Conservation (phyloP, 1,284 basidiomycete species). For the Chondrostereum purpureum region DNA sequence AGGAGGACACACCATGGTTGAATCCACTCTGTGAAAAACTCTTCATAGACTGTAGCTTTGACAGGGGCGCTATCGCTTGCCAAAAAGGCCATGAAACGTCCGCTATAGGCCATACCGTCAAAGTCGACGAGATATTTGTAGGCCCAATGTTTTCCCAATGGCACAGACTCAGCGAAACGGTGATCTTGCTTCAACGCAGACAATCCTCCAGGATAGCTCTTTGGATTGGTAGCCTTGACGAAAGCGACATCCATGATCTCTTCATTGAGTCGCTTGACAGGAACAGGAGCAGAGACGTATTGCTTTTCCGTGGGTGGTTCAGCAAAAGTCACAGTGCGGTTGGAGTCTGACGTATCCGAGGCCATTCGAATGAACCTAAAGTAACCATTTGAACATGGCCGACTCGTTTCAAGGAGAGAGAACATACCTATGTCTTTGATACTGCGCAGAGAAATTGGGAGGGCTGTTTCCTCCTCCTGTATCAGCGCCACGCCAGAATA, state of each 20-base stretch:
- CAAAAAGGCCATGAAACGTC: constrained; percentile 80
- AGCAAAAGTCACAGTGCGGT: constrained; percentile 71
- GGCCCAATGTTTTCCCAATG: constrained; percentile 82
- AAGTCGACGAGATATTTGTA: constrained; percentile 91
- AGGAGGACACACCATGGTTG: constrained; percentile 74
- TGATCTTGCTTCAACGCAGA: constrained; percentile 61
- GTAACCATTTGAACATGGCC: too few species aligned
- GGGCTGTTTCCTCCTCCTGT: constrained; percentile 89
- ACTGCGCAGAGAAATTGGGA: constrained; percentile 74
- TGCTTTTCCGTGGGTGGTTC: constrained; percentile 59
- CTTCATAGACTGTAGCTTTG: constrained; percentile 85
- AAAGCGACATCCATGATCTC: constrained; percentile 89
- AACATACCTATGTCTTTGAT: constrained; percentile 78
- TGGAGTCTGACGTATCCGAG: constrained; percentile 49
- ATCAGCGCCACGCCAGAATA: constrained; percentile 87
- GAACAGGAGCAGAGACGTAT: constrained; percentile 56
- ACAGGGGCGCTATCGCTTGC: constrained; percentile 85
- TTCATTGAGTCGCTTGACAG: constrained; percentile 60
- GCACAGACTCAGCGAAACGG: constrained; percentile 72
- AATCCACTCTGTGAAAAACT: constrained; percentile 84
- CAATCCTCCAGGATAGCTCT: constrained; percentile 77
- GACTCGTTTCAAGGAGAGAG: background rate
- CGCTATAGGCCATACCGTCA: constrained; percentile 94
- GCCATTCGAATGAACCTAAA: constrained; percentile 74
- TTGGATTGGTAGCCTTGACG: constrained; percentile 66